Evolutionary conservation across 371 early-diverging fungal genomes (phyloP).

Genomic region (Lichtheimia corymbifera): DNA sequence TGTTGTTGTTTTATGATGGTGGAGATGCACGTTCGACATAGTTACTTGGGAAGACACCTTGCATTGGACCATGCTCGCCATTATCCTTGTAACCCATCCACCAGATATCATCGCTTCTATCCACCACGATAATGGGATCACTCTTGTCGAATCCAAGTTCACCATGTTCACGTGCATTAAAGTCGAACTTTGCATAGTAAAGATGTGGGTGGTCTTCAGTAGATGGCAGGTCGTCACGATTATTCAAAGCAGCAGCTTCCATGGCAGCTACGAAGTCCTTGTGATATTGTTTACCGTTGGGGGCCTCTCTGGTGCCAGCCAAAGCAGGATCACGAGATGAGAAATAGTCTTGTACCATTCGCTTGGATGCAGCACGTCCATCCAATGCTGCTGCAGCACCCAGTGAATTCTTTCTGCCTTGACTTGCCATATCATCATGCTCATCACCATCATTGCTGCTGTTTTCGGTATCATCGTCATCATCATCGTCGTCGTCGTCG

Average conservation of each 20-base stretch:
- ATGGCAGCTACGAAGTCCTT: slow-evolving; percentile 44
- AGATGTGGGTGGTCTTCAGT: slow-evolving; percentile 50
- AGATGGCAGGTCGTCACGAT: slow-evolving; percentile 28
- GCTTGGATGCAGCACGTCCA: slow-evolving; percentile 42
- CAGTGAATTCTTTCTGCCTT: neutral
- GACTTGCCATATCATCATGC: neutral
- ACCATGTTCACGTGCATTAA: slow-evolving; percentile 74
- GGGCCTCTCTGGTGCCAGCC: neutral
- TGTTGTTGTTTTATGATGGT: slow-evolving; percentile 3
- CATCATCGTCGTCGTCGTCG: slow-evolving; percentile 1
- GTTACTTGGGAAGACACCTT: slow-evolving; percentile 81
- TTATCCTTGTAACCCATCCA: slow-evolving; percentile 81
- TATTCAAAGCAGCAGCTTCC: slow-evolving; percentile 41
- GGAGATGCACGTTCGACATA: slow-evolving; percentile 58
- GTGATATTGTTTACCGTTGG: slow-evolving; percentile 28
- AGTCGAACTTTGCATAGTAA: slow-evolving; percentile 77
- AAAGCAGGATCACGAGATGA: slow-evolving; percentile 21
- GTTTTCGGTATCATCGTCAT: neutral
- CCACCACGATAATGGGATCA: slow-evolving; percentile 76
- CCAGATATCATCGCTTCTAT: slow-evolving; percentile 82
- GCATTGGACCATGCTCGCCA: slow-evolving; percentile 36
- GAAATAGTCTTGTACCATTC: slow-evolving; percentile 44
- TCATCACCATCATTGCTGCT: neutral
- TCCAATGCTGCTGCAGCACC: slow-evolving; percentile 15
- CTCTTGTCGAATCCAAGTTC: slow-evolving; percentile 77